Evolutionary conservation across 805 yeast genomes (phyloP), one percentile per base, ranked within the genome.

Genomic region (Wickerhamomyces rabaulensis): DNA sequence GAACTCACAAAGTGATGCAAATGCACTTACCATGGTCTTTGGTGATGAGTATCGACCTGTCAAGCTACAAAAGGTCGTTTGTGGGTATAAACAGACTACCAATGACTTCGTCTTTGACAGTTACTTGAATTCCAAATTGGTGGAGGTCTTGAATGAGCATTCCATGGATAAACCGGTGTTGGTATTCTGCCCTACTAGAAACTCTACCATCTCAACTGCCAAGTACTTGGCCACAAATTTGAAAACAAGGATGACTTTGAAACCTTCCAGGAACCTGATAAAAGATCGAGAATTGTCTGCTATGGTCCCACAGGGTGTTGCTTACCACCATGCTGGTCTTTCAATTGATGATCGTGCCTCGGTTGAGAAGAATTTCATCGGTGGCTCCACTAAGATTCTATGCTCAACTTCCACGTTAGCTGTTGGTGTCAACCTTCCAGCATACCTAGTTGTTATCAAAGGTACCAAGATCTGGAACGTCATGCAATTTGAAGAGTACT

Each of bases 341-440:
- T 62, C 75, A 2, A 54, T 64, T 41, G 64, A 63, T 3, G 85
- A 80, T 54, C 61, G 84, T 42, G 59, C 52, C 13, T 46, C 62
- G 1, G 68, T 80, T 2, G 85, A 80, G 54, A 58, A 60, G 19
- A 55, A 62, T 15, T 80, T 78, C 48, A 57, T 70, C 6, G 55
- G 59, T 5, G 80, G 80, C 0, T 54, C 60, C 4, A 58, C 76
- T 7, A 67, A 64, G 47, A 61, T 76, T 15, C 53, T 80, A 25
- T 79, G 83, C 40, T 75, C 78, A 1, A 80, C 85, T 0, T 76
- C 84, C 1, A 80, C 85, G 0, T 62, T 80, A 47, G 81, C 85
- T 0, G 74, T 78, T 47, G 85, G 85, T 19, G 79, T 79, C 6
- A 80, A 80, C 52, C 61, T 80, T 22, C 85, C 85, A 5, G 83